Conservation (phyloP, 768 basidiomycete genomes). For the Exsudoporus frostii region DNA sequence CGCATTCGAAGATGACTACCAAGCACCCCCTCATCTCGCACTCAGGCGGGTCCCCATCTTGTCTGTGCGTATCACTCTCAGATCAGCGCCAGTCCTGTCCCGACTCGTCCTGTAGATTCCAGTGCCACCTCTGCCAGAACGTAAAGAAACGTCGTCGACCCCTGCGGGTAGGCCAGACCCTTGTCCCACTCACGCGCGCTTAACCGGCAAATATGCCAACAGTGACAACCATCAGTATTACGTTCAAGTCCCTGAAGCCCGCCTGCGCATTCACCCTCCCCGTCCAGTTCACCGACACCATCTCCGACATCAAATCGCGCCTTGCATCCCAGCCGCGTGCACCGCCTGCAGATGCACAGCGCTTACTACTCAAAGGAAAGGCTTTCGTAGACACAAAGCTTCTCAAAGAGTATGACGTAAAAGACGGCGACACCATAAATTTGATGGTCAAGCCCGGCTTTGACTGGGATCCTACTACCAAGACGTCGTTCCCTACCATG, state of each 20-base stretch:
- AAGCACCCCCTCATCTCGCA: constrained; percentile 62
- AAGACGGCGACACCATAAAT: constrained; percentile 78
- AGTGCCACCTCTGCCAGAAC: constrained; percentile 58
- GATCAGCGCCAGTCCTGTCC: background rate
- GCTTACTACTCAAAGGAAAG: constrained; percentile 92
- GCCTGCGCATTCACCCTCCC: constrained; percentile 68
- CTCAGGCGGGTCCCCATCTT: constrained; percentile 70
- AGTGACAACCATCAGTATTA: constrained; percentile 50
- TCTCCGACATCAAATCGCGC: constrained; percentile 73
- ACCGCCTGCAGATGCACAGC: constrained; percentile 76
- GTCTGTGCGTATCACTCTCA: constrained; percentile 43
- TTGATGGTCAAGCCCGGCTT: constrained; percentile 81
- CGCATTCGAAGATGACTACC: constrained; percentile 70
- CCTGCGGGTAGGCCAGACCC: constrained; percentile 27
- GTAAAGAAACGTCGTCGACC: constrained; percentile 36
- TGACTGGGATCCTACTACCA: constrained; percentile 59
- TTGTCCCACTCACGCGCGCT: constrained; percentile 1
- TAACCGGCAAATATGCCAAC: constrained; percentile 8
- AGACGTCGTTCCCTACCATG: constrained; percentile 29
- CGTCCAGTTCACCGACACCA: constrained; percentile 78
- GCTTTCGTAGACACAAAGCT: constrained; percentile 86
- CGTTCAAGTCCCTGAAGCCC: constrained; percentile 92
- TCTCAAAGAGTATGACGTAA: constrained; percentile 84
- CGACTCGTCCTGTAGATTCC: constrained; percentile 44
- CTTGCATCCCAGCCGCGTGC: constrained; percentile 66